Evolutionary conservation across 805 yeast species (phyloP).

Genomic region (Lachancea waltii): DNA sequence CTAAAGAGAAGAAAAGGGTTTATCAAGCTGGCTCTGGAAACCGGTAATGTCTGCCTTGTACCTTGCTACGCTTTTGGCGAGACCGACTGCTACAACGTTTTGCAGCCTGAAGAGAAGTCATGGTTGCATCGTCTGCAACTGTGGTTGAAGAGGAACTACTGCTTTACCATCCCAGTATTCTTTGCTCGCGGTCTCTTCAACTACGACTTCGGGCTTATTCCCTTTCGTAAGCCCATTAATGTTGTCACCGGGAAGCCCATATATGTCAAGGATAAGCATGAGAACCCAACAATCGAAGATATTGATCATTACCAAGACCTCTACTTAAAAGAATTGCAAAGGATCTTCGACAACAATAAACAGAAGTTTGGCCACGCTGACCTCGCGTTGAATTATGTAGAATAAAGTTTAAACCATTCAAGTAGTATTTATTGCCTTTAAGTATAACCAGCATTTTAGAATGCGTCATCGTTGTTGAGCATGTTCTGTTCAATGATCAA

Average conservation of each 20-base stretch:
- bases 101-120: conserved; percentile 40
- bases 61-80: conserved; percentile 94
- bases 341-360: conserved; percentile 63
- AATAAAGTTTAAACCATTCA: conserved; percentile 6
- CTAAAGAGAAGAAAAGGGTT: conserved; percentile 80
- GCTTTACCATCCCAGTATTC: conserved; percentile 86
- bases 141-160: conserved; percentile 62
- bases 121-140: conserved; percentile 53
- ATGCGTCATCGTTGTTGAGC: neutral
- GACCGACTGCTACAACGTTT: conserved; percentile 52
- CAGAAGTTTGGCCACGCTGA: conserved; percentile 36
- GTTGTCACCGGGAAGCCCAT: conserved; percentile 71
- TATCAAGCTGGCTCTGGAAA: conserved; percentile 73
- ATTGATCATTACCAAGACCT: conserved; percentile 65
- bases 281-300: conserved; percentile 41
- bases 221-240: conserved; percentile 74
- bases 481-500: neutral
- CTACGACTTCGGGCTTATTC: conserved; percentile 85
- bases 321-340: conserved; percentile 58
- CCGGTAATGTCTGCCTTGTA: conserved; percentile 72
- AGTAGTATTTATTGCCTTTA: neutral
- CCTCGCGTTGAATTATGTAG: conserved; percentile 26
- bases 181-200: conserved; percentile 90
- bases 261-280: conserved; percentile 41
- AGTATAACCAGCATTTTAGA: neutral